Base-by-base conservation (phyloP, 2,329 filamentous ascomycete species). In the Allantophomopsis lycopodina region DNA sequence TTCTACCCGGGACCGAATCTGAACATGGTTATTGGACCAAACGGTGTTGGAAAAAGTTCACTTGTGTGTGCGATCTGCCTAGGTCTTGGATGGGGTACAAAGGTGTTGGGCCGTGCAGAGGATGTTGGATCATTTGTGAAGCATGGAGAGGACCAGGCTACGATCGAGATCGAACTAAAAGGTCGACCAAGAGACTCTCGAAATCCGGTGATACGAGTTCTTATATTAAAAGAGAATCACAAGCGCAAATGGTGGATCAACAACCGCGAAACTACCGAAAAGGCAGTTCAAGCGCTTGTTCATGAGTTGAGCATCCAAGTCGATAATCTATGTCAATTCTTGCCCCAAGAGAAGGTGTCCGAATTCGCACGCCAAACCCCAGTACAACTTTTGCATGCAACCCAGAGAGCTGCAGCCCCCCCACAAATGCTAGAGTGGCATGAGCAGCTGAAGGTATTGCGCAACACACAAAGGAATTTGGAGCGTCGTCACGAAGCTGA, bases 11-110 rank as follows among this genome's bases (percentile, higher is more conserved):
- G 91, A 0, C 89, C 91, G 1, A 89, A 84, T 55, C 61, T 98
- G 53, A 98, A 98, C 57, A 96, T 98, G 89, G 80, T 98, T 39
- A 94, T 98, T 50, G 91, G 91, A 0, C 91, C 91, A n/a, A 98
- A 98, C 53, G 91, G 91, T 28, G 96, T 91, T 0, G 91, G 91
- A 40, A 98, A 98, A 62, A 96, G 89, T 61, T 95, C 91, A 0
- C 69, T 98, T 18, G 89, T 98, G 34, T 98, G 91, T 60, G 91
- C 91, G 35, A 94, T 98, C 49, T 96, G 91, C 54, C 63, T 98
- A 12, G 91, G 91, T 2, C 65, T 98, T 18, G 91, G 91, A 36
- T 95, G 82, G 68, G 73, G 76, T 23, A 78, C 88, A 17, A 75
- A 80, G 59, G 76, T 88, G 51, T 71, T 98, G 13, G 91, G 89